phyloP scores from a whole-genome alignment of 805 yeast genomes.

The Metschnikowia arizonensis region DNA sequence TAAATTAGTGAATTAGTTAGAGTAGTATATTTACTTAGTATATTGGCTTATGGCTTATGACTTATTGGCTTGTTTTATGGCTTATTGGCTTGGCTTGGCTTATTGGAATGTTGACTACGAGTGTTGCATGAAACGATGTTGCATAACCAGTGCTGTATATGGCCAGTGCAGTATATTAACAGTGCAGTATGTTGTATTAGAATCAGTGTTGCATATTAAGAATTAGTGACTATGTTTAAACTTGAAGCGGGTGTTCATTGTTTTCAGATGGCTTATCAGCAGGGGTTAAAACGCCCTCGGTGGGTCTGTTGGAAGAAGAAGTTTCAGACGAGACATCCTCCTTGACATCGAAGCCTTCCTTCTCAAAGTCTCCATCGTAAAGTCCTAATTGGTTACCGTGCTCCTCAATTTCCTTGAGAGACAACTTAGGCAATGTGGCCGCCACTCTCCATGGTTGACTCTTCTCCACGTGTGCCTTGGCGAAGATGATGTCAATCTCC shows the following conservation, averaged over 20 bases:
- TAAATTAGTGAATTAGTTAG: no score
- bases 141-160: no score
- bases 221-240: constrained; percentile 5
- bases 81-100: no score
- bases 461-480: constrained; percentile 56
- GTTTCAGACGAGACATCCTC: constrained; percentile 25
- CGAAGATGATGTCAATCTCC: constrained; percentile 55
- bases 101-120: no score
- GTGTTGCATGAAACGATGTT: no score
- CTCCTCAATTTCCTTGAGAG: constrained; percentile 53
- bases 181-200: background rate
- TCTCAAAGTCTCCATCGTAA: constrained; percentile 42
- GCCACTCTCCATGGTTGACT: constrained; percentile 64
- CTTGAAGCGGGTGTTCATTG: constrained; percentile 4
- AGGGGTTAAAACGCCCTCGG: constrained; percentile 11
- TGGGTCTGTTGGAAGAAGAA: constrained; percentile 16
- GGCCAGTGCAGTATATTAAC: no score
- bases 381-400: constrained; percentile 59
- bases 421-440: constrained; percentile 53
- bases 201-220: background rate
- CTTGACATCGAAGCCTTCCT: constrained; percentile 31
- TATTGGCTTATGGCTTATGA: no score
- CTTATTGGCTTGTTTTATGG: no score
- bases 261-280: constrained; percentile 4
- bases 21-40: no score